phyloP scores from a whole-genome alignment of 23 red algal species.

The Gracilaria domingensis region DNA sequence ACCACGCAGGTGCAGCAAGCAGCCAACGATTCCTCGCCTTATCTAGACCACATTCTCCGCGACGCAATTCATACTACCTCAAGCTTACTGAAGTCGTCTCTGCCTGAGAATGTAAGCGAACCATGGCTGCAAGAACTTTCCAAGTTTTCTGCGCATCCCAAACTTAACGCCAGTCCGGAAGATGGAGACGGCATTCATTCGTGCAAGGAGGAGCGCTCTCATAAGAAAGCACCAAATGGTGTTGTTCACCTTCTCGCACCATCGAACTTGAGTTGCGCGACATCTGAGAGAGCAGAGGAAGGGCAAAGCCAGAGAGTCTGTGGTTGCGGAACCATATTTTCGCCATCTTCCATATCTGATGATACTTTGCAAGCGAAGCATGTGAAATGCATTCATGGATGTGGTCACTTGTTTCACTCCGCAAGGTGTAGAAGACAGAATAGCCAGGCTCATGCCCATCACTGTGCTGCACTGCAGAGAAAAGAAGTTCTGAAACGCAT shows the following conservation, averaged over 20 bases:
- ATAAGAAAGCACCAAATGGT: background rate
- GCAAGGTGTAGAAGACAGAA: slow-evolving; percentile 17
- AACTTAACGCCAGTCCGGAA: background rate
- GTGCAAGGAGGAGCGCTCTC: background rate
- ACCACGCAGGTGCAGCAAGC: slow-evolving; percentile 29
- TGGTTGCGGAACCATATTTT: background rate
- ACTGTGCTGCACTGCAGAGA: slow-evolving; percentile 19
- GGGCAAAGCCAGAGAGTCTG: background rate
- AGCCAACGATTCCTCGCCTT: background rate
- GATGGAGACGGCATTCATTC: background rate
- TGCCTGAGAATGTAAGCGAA: slow-evolving; percentile 1
- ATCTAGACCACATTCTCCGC: slow-evolving; percentile 15
- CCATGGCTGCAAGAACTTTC: slow-evolving; percentile 25
- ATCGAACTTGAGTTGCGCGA: too few species aligned
- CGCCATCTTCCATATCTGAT: background rate
- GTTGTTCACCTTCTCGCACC: background rate
- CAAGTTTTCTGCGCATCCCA: background rate
- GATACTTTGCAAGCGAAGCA: background rate
- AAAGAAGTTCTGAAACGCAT: slow-evolving; percentile 18
- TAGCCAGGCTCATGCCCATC: slow-evolving; percentile 8
- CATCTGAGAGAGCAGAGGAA: background rate
- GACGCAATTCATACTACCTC: slow-evolving; percentile 8
- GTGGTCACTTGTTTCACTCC: slow-evolving; percentile 10
- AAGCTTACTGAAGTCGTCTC: background rate
- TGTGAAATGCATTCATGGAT: slow-evolving; percentile 32